phyloP scores from a whole-genome alignment of 164 flowering plant species.

The Umbellularia californica region DNA sequence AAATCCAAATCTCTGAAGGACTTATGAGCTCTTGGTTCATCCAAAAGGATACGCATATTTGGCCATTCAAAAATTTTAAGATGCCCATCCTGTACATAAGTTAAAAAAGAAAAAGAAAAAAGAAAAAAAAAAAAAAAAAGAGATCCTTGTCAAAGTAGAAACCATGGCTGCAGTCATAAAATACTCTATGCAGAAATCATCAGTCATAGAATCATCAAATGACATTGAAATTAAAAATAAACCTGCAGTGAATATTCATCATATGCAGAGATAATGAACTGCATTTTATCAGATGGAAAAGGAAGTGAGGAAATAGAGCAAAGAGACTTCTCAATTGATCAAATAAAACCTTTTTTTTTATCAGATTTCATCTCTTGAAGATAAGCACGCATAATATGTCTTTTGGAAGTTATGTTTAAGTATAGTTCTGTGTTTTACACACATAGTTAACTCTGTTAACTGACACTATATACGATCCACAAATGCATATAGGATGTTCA shows the following conservation, averaged over 20 bases:
- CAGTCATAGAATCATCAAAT: neutral
- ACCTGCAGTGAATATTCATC: neutral
- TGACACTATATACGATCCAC: neutral
- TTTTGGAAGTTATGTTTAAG: neutral
- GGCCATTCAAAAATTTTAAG: slow-evolving; percentile 94
- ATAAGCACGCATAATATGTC: neutral
- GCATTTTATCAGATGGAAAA: too few species aligned
- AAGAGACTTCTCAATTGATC: neutral
- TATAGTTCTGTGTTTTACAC: too few species aligned
- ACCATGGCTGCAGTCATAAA: neutral
- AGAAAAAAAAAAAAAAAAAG: neutral
- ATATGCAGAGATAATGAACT: neutral
- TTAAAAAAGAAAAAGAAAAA: too few species aligned
- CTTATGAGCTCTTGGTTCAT: slow-evolving; percentile 84
- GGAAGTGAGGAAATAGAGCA: neutral
- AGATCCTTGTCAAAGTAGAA: slow-evolving; percentile 1
- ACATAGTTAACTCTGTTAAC: neutral
- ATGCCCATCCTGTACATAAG: slow-evolving; percentile 70
- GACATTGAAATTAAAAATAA: neutral
- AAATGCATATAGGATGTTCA: neutral
- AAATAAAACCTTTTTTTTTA: too few species aligned
- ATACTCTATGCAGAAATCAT: neutral
- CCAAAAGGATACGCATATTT: slow-evolving; percentile 56
- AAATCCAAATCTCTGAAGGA: slow-evolving; percentile 85
- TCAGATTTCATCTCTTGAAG: too few species aligned